Percentiles rank a stretch among this genome's conserved stretches.
Conservation (phyloP, 2,329 filamentous ascomycete species). For the Botrytis hyacinthi region DNA sequence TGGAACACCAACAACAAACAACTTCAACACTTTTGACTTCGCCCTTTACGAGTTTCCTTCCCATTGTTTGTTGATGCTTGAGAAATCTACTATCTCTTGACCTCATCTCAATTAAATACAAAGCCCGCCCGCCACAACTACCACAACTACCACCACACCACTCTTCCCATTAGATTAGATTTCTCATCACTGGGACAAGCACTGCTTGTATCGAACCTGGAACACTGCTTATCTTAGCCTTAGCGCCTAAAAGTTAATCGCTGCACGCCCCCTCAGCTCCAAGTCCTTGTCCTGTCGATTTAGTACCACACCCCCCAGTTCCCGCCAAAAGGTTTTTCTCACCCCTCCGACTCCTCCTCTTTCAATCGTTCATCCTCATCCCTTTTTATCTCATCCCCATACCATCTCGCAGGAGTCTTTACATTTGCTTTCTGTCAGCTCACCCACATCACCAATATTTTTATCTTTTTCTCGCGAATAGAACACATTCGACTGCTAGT, state of each 20-base stretch:
- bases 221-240: slow-evolving; percentile 27
- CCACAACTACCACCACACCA: neutral
- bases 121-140: neutral
- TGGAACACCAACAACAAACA: slow-evolving; percentile 2
- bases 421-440: slow-evolving; percentile 18
- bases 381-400: slow-evolving; percentile 11
- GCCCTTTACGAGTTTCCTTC: neutral
- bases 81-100: neutral
- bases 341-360: neutral
- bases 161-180: neutral
- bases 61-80: neutral
- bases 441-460: slow-evolving; percentile 3
- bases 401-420: slow-evolving; percentile 1
- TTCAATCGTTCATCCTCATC: slow-evolving; percentile 1
- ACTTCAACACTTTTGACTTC: neutral
- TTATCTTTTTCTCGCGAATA: slow-evolving; percentile 1
- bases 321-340: neutral
- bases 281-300: slow-evolving; percentile 1
- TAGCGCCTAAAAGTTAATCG: slow-evolving; percentile 25
- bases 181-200: neutral
- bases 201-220: neutral
- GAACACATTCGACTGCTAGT: neutral
- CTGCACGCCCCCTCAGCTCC: slow-evolving; percentile 6
- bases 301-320: neutral
- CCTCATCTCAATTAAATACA: slow-evolving; percentile 7